Evolutionary conservation across 169 alveolate species (phyloP).

Genomic region (Plasmodium blacklocki): DNA sequence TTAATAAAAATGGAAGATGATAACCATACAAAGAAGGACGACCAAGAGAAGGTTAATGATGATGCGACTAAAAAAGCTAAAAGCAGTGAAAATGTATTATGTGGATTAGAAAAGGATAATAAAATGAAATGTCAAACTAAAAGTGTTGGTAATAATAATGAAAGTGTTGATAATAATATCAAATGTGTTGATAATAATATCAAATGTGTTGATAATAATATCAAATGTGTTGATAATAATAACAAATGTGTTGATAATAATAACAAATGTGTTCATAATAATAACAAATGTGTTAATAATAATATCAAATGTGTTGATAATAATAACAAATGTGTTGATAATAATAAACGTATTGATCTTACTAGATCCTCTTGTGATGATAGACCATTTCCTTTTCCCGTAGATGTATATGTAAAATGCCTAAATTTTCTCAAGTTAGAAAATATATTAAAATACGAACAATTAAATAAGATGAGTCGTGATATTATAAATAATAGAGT

Average conservation of each 20-base stretch:
- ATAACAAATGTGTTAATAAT: background rate
- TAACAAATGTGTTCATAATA: background rate
- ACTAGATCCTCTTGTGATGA: background rate
- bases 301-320: background rate
- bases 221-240: background rate
- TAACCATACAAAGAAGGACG: background rate
- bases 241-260: background rate
- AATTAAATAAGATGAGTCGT: constrained; percentile 41
- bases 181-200: background rate
- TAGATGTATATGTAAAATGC: constrained; percentile 55
- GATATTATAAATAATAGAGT: constrained; percentile 51
- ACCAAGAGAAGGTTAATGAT: background rate
- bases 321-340: background rate
- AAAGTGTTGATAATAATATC: background rate
- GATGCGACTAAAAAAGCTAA: background rate
- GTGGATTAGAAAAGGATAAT: background rate
- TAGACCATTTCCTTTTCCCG: constrained; percentile 32
- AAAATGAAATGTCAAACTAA: background rate
- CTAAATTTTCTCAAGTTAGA: constrained; percentile 41
- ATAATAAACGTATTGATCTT: background rate
- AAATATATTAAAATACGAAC: constrained; percentile 46
- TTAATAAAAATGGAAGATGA: constrained; percentile 28
- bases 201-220: background rate
- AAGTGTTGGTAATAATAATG: no score
- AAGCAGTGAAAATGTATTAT: background rate